Conservation (phyloP, 2,329 filamentous ascomycete species). For the Penicillium freii region DNA sequence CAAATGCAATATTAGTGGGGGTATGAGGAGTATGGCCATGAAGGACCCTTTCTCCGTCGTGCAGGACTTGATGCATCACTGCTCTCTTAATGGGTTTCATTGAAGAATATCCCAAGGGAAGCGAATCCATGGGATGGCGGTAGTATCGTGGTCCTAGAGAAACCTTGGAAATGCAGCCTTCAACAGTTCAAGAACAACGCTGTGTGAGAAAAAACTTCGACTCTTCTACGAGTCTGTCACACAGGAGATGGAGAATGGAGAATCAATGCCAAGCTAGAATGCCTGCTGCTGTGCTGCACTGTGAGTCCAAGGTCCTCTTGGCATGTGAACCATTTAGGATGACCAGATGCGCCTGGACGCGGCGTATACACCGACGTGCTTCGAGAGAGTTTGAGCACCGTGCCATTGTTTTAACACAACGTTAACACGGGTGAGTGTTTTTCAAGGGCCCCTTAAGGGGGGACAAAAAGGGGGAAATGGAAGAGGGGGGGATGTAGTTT, state of each 20-base stretch:
- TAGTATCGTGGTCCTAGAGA: constrained; percentile 61
- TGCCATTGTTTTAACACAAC: constrained; percentile 61
- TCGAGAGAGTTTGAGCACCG: constrained; percentile 88
- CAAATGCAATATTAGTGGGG: constrained; percentile 55
- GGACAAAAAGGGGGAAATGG: constrained; percentile 32
- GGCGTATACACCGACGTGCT: constrained; percentile 85
- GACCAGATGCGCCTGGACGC: constrained; percentile 84
- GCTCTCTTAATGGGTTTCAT: constrained; percentile 52
- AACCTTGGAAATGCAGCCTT: constrained; percentile 74
- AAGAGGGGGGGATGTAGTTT: constrained; percentile 51
- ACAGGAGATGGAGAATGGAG: constrained; percentile 72
- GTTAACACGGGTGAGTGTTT: constrained; percentile 48
- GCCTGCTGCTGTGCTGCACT: constrained; percentile 69
- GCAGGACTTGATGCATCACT: constrained; percentile 61
- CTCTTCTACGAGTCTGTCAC: constrained; percentile 65
- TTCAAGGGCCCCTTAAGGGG: constrained; percentile 33
- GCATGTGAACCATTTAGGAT: constrained; percentile 70
- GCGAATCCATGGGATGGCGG: constrained; percentile 54
- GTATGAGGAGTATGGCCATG: constrained; percentile 42
- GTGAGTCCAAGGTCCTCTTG: constrained; percentile 85
- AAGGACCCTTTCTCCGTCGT: constrained; percentile 57
- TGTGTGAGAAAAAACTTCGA: constrained; percentile 67
- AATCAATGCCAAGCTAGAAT: constrained; percentile 49
- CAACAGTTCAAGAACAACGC: constrained; percentile 54
- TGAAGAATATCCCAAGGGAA: constrained; percentile 42